These are phyloP conservation scores for Hsuehochloa calcarea DNA, from an alignment of 176 grass and related monocot species.

Conservation along the genomic window DNA sequence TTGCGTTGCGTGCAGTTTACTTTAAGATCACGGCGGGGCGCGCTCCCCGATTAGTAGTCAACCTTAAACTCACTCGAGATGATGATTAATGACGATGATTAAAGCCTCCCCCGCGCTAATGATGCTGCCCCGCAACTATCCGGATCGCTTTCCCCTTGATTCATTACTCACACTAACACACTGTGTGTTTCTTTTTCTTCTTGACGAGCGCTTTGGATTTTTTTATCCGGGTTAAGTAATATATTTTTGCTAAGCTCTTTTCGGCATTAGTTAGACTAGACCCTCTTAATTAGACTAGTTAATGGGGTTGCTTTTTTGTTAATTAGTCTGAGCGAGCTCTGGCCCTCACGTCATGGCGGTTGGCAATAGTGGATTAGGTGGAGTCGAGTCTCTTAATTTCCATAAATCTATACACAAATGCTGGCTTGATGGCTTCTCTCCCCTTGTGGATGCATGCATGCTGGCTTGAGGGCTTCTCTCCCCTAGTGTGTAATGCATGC, in stretches of 20 bases:
- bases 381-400: not conserved
- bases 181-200: not conserved
- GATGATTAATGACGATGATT: not conserved
- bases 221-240: not conserved
- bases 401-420: not conserved
- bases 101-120: not conserved
- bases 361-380: conserved; percentile 19
- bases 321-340: not conserved
- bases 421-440: not conserved
- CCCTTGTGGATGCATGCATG: not conserved
- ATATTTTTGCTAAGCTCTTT: conserved; percentile 1
- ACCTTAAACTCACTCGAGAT: conserved; percentile 27
- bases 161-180: not conserved
- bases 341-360: not conserved
- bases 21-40: not conserved
- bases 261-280: not conserved
- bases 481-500: not conserved
- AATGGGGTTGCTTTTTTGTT: conserved; percentile 6
- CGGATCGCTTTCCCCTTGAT: not conserved
- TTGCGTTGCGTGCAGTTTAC: not conserved
- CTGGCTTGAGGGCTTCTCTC: too few species aligned
- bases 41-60: conserved; percentile 10
- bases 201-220: not conserved
- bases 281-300: not conserved
- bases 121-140: not conserved